Conservation (phyloP, 176 grass and related monocot species). For the Eleusine indica region DNA sequence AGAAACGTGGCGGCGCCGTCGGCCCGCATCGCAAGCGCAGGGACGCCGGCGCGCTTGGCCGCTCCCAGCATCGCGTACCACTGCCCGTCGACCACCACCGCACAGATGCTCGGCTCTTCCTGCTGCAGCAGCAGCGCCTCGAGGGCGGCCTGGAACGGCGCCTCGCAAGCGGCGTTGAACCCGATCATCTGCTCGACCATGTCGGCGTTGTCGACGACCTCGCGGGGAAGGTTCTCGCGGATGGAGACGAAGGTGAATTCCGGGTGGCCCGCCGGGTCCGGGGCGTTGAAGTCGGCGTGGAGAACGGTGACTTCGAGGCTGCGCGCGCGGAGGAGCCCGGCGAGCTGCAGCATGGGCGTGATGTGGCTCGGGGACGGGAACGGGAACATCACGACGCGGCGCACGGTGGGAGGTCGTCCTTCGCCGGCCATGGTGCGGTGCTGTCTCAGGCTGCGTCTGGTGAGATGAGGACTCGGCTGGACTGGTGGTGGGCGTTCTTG, state of each 20-base stretch:
- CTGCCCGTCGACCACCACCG: slow-evolving; percentile 22
- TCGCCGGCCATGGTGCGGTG: neutral
- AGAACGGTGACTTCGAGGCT: slow-evolving; percentile 52
- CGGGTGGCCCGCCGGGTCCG: slow-evolving; percentile 34
- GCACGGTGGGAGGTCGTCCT: neutral
- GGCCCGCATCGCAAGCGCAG: neutral
- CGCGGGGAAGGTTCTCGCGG: slow-evolving; percentile 11
- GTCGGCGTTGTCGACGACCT: neutral
- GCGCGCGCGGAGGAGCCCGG: slow-evolving; percentile 23
- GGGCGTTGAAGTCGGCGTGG: slow-evolving; percentile 45
- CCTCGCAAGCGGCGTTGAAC: slow-evolving; percentile 25
- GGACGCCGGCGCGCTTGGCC: neutral
- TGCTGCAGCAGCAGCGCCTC: neutral
- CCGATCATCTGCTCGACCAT: neutral
- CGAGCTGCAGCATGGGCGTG: slow-evolving; percentile 49
- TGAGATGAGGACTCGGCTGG: neutral
- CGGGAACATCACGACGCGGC: slow-evolving; percentile 48
- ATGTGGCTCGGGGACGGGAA: slow-evolving; percentile 47
- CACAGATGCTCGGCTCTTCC: neutral
- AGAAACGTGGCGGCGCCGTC: slow-evolving; percentile 12
- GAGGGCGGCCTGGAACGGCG: slow-evolving; percentile 3
- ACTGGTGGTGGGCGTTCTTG: too few relatives aligned
- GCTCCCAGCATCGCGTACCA: slow-evolving; percentile 17
- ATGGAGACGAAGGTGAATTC: slow-evolving; percentile 40
- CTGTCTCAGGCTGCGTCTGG: neutral